phyloP scores from a whole-genome alignment of 73 alveolate species.

The Strombidium stylifer region DNA sequence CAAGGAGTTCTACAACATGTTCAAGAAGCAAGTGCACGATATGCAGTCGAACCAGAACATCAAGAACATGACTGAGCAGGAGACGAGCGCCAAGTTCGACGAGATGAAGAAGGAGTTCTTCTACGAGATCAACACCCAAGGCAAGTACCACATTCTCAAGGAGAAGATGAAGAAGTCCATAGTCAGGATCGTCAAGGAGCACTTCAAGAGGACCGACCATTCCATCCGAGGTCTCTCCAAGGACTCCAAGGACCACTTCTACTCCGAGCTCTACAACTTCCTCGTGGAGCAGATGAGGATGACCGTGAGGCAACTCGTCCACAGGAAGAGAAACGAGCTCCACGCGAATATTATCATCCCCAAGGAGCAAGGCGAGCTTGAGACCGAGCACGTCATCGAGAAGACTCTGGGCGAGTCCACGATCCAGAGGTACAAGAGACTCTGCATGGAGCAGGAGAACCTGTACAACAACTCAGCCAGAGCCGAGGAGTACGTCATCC shows the following conservation, averaged over 20 bases:
- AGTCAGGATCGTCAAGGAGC: slow-evolving; percentile 92
- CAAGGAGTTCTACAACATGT: slow-evolving; percentile 85
- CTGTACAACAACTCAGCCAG: slow-evolving; percentile 60
- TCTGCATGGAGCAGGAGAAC: slow-evolving; percentile 91
- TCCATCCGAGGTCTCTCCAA: slow-evolving; percentile 89
- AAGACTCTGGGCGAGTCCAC: slow-evolving; percentile 76
- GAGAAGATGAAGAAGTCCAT: slow-evolving; percentile 95
- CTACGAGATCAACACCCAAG: slow-evolving; percentile 92
- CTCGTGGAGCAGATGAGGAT: slow-evolving; percentile 84
- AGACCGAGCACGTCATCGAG: slow-evolving; percentile 74
- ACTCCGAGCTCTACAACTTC: slow-evolving; percentile 89
- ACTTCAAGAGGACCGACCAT: slow-evolving; percentile 77
- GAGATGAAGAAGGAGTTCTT: slow-evolving; percentile 89
- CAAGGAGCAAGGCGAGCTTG: slow-evolving; percentile 70
- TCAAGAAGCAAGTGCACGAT: slow-evolving; percentile 70
- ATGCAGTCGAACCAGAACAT: slow-evolving; percentile 59
- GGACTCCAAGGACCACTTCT: slow-evolving; percentile 90
- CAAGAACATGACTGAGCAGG: slow-evolving; percentile 8
- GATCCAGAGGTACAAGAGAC: slow-evolving; percentile 81
- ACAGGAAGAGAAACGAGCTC: slow-evolving; percentile 80
- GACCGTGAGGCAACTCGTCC: slow-evolving; percentile 73
- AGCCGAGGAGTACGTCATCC: slow-evolving; percentile 76
- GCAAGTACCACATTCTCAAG: slow-evolving; percentile 93
- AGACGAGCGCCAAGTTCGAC: slow-evolving; percentile 63
- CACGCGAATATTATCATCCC: slow-evolving; percentile 89